phyloP scores from a whole-genome alignment of 208 protist genomes.

The Wallacemonas collosoma region DNA sequence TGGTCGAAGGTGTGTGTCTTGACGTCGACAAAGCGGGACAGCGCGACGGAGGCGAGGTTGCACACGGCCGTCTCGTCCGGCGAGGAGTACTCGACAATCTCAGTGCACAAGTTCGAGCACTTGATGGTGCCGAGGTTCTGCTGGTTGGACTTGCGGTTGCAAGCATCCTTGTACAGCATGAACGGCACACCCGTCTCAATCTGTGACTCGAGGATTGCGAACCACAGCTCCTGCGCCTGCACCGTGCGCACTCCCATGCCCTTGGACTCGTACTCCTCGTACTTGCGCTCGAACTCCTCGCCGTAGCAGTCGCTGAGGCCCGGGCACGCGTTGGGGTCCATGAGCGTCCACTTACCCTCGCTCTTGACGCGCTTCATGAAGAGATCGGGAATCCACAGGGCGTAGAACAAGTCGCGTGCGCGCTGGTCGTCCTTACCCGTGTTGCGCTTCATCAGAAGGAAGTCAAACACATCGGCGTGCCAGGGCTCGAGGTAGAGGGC shows the following conservation, averaged over 20 bases:
- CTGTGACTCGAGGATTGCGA: conserved; percentile 98
- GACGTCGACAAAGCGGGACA: conserved; percentile 96
- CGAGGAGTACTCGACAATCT: conserved; percentile 99
- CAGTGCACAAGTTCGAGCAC: conserved; percentile 99
- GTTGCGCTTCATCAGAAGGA: conserved; percentile 98
- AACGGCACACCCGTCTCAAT: conserved; percentile 99
- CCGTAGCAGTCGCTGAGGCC: conserved; percentile 97
- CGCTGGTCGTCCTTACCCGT: conserved; percentile 98
- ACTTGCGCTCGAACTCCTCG: conserved; percentile 96
- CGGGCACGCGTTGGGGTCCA: conserved; percentile 97
- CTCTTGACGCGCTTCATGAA: conserved; percentile 99
- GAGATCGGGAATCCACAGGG: conserved; percentile 98
- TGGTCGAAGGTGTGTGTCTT: conserved; percentile 87
- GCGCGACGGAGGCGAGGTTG: conserved; percentile 99
- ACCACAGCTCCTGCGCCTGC: conserved; percentile 98
- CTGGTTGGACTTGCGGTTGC: conserved; percentile 99
- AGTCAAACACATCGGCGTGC: conserved; percentile 99
- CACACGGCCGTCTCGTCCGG: conserved; percentile 98
- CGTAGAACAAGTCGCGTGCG: conserved; percentile 99
- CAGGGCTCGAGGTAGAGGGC: conserved; percentile 99
- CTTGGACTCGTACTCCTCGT: conserved; percentile 94
- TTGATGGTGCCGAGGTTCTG: conserved; percentile 99
- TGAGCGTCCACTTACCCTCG: conserved; percentile 96
- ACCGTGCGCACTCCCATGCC: conserved; percentile 87
- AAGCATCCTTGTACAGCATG: conserved; percentile 99